phyloP scores from a whole-genome alignment of 495 filamentous ascomycete species.

The Penicillium diatomitis region DNA sequence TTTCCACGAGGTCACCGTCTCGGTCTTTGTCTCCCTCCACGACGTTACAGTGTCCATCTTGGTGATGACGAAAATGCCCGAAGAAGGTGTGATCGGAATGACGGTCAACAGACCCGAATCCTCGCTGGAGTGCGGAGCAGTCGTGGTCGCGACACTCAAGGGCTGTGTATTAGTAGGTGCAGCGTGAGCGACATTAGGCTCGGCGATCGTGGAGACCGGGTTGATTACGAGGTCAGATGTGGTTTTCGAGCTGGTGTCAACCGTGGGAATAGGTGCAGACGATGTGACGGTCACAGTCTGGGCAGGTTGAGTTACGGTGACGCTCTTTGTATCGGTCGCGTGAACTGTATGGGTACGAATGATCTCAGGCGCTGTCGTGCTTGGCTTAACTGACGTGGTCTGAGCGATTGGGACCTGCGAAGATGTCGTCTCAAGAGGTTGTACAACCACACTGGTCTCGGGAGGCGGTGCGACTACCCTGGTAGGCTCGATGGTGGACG shows the following conservation, averaged over 20 bases:
- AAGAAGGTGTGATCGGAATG: conserved; percentile 5
- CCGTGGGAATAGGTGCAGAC: background rate
- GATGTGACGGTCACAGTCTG: conserved; percentile 3
- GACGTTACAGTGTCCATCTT: conserved; percentile 7
- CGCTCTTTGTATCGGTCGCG: conserved; percentile 2
- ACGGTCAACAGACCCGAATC: conserved; percentile 2
- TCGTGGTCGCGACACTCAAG: background rate
- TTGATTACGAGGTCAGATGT: too few species aligned
- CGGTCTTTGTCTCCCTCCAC: conserved; percentile 4
- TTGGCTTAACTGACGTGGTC: background rate
- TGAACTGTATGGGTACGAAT: conserved; percentile 2
- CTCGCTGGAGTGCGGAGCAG: background rate
- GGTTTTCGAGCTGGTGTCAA: too few species aligned
- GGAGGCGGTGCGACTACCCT: background rate
- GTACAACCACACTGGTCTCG: background rate
- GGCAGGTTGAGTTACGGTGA: conserved; percentile 5
- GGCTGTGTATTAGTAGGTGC: background rate
- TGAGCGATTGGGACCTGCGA: background rate
- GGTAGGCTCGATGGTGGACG: background rate
- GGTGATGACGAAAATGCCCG: conserved; percentile 3
- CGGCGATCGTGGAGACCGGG: background rate
- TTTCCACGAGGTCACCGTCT: conserved; percentile 7
- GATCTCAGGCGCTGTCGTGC: background rate
- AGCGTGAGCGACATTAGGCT: background rate
- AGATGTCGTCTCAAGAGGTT: background rate